Conservation (phyloP, 2,329 filamentous ascomycete genomes). For the Teratosphaeria zuluensis region DNA sequence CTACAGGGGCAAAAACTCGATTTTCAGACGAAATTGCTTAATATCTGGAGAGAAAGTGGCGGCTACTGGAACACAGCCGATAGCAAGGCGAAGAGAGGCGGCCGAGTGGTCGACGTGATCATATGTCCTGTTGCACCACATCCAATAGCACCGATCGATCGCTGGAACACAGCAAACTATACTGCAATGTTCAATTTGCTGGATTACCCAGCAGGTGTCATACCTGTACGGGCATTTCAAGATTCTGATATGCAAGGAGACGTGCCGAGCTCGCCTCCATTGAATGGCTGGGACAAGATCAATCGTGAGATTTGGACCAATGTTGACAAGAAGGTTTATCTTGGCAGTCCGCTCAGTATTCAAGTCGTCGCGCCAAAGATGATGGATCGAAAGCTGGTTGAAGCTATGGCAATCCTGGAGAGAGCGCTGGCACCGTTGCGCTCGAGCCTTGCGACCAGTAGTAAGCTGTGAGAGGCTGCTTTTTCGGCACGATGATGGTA, state of each 20-base stretch:
- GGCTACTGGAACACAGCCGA: slow-evolving; percentile 21
- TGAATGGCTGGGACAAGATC: slow-evolving; percentile 51
- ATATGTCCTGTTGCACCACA: slow-evolving; percentile 56
- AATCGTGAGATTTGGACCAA: slow-evolving; percentile 50
- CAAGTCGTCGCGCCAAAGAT: slow-evolving; percentile 48
- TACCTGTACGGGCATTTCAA: slow-evolving; percentile 45
- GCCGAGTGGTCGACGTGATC: slow-evolving; percentile 45
- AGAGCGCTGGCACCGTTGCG: slow-evolving; percentile 23
- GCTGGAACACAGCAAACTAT: slow-evolving; percentile 54
- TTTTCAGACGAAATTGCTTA: slow-evolving; percentile 46
- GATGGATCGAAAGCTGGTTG: slow-evolving; percentile 44
- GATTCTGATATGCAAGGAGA: slow-evolving; percentile 43
- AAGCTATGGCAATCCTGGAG: slow-evolving; percentile 47
- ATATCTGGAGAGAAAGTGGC: slow-evolving; percentile 45
- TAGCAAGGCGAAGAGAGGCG: slow-evolving; percentile 6
- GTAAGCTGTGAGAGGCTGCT: not conserved
- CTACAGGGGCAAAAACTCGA: slow-evolving; percentile 44
- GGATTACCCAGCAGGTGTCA: slow-evolving; percentile 50
- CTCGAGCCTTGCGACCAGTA: not conserved
- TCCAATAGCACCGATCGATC: slow-evolving; percentile 51
- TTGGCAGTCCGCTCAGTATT: slow-evolving; percentile 45
- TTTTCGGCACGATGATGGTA: not conserved
- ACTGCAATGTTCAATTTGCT: slow-evolving; percentile 52
- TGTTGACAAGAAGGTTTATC: slow-evolving; percentile 44
- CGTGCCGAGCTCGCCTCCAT: slow-evolving; percentile 27